Base-by-base conservation (phyloP, 345 rosid species). In the Bruguiera parviflora region DNA sequence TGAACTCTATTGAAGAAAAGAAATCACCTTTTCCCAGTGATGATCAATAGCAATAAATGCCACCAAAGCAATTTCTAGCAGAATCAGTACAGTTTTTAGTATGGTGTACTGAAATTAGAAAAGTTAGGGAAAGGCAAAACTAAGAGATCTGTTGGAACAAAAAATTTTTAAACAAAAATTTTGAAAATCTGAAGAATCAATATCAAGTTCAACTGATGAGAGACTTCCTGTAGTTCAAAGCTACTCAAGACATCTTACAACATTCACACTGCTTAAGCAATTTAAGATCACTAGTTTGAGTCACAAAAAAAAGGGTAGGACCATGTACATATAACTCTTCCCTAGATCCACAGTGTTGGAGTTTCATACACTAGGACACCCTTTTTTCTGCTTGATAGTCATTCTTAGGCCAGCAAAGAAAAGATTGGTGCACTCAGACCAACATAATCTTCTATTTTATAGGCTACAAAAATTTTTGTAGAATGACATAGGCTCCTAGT, bases 41-140 rank as follows among this genome's bases (percentile, higher is more conserved):
- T 53, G 93, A 77, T 92, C 96, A 66, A 92, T 84, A 1, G 89
- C 93, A 77, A 92, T 86, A 79, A 79, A 95, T 43, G 89, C 88
- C 68, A 95, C 93, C 66, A 90, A 78, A 60, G 84, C 81, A 28
- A 92, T 93, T 85, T 95, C 99, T 56, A 90, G 71, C 59, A 90
- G 64, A 76, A 92, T 64, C 8, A 92, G 58, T 32, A 83, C 66
- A 75, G 78, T 81, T 80, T 83, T 87, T 68, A 95, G 83, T 64
- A 95, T 70, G 21, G 96, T 79, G 60, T 89, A 84, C 99, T 95
- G 67, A 33, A 27, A 63, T 75, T 72, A 20, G 33, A 37, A 52
- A 82, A 75, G 85, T 74, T 67, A 78, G 74, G 85, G 73, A 59
- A 79, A 73, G 75, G 16, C 10, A 28, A 8, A 37, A 1, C 18